Conservation (phyloP, 2,329 filamentous ascomycete species). For the Ceratocystis cacaofunesta region DNA sequence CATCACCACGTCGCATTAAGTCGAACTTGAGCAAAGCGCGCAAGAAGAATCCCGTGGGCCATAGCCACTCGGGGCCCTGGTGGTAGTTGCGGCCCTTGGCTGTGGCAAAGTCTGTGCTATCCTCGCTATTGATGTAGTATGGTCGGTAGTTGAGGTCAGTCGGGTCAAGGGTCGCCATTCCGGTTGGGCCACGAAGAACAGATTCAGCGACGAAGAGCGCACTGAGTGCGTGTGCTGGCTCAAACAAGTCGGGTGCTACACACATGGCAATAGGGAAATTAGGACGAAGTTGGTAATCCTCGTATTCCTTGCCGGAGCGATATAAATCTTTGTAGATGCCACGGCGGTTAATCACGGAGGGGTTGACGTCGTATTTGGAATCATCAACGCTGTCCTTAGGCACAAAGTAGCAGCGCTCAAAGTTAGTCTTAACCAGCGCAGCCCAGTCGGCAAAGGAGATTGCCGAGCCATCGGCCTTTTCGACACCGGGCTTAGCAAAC, state of each 20-base stretch:
- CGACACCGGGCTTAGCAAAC: slow-evolving; percentile 61
- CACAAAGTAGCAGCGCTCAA: slow-evolving; percentile 85
- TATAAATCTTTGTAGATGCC: slow-evolving; percentile 98
- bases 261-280: slow-evolving; percentile 96
- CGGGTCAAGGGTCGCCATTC: slow-evolving; percentile 92
- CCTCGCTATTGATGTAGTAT: slow-evolving; percentile 89
- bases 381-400: slow-evolving; percentile 58
- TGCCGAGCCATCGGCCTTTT: slow-evolving; percentile 40
- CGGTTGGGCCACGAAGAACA: slow-evolving; percentile 67
- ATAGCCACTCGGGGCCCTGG: slow-evolving; percentile 94
- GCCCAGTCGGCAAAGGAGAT: slow-evolving; percentile 73
- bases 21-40: slow-evolving; percentile 86
- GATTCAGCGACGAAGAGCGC: slow-evolving; percentile 70
- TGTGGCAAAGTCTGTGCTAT: slow-evolving; percentile 79
- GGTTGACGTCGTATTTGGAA: slow-evolving; percentile 62
- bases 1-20: slow-evolving; percentile 47
- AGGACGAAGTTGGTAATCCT: slow-evolving; percentile 88
- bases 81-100: slow-evolving; percentile 95
- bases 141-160: slow-evolving; percentile 84
- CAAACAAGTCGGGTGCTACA: slow-evolving; percentile 78
- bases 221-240: slow-evolving; percentile 58
- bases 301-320: slow-evolving; percentile 83
- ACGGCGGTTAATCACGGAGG: slow-evolving; percentile 66
- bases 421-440: slow-evolving; percentile 61
- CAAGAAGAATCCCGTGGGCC: slow-evolving; percentile 92